Percentiles rank a stretch among this genome's conserved stretches.
Conservation (phyloP, 2,329 filamentous ascomycete species). For the Aureobasidium sp. region DNA sequence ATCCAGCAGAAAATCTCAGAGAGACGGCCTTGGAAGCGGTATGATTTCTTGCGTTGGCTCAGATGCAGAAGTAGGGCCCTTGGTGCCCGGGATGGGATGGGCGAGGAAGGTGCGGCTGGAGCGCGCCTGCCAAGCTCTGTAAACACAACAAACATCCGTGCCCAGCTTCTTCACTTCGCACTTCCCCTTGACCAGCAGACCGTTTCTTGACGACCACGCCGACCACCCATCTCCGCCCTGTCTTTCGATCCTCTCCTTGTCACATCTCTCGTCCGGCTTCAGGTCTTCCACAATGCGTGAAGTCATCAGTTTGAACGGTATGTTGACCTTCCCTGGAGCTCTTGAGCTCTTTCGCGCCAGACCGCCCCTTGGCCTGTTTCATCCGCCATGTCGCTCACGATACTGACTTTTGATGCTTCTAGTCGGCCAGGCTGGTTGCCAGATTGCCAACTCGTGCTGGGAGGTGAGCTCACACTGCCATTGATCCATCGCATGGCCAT, state of each 20-base stretch:
- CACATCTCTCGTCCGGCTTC: slow-evolving; percentile 8
- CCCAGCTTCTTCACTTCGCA: slow-evolving; percentile 17
- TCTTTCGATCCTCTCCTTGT: slow-evolving; percentile 10
- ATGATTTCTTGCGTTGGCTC: neutral
- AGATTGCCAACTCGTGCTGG: slow-evolving; percentile 99
- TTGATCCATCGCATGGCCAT: neutral
- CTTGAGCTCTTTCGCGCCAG: slow-evolving; percentile 32
- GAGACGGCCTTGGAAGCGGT: neutral
- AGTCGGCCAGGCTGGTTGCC: slow-evolving; percentile 99
- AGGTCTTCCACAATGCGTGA: slow-evolving; percentile 75
- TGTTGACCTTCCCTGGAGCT: slow-evolving; percentile 21
- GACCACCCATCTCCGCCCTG: slow-evolving; percentile 7
- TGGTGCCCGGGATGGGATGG: neutral
- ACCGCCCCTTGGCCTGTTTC: slow-evolving; percentile 30
- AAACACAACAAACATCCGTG: slow-evolving; percentile 1
- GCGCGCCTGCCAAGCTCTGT: neutral
- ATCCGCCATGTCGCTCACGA: slow-evolving; percentile 14
- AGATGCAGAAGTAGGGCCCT: neutral
- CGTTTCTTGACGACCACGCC: slow-evolving; percentile 18
- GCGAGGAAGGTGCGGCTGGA: neutral
- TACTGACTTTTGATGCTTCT: slow-evolving; percentile 50
- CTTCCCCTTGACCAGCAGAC: slow-evolving; percentile 16
- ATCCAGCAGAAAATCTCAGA: neutral
- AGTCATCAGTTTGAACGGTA: slow-evolving; percentile 99
- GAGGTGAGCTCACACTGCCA: slow-evolving; percentile 64